phyloP scores from a whole-genome alignment of 2,329 filamentous ascomycete genomes.

The Aspergillaceae sp. region DNA sequence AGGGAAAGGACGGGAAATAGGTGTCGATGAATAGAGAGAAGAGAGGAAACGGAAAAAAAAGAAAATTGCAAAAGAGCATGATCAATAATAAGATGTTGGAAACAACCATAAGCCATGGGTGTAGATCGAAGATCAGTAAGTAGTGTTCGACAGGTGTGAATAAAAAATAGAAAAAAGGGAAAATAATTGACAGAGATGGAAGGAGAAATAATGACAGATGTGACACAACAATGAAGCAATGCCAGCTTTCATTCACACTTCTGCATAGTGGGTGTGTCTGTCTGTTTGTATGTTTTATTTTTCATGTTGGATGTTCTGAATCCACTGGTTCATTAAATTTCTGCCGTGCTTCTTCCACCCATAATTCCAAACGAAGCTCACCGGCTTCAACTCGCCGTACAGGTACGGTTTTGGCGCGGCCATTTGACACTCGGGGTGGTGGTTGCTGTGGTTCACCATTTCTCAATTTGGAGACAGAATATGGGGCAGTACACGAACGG shows the following conservation, averaged over 20 bases:
- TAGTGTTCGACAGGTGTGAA: slow-evolving; percentile 1
- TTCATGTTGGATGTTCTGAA: slow-evolving; percentile 29
- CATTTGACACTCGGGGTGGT: slow-evolving; percentile 29
- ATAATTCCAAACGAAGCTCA: slow-evolving; percentile 58
- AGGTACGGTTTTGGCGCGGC: slow-evolving; percentile 50
- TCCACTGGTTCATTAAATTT: slow-evolving; percentile 41
- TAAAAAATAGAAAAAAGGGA: slow-evolving; percentile 2
- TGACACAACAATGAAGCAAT: no score
- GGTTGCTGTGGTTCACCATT: slow-evolving; percentile 29
- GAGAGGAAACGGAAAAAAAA: not conserved
- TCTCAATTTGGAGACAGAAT: slow-evolving; percentile 30
- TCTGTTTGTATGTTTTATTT: no score
- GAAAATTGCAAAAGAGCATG: no score
- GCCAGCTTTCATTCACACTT: no score
- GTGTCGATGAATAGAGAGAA: slow-evolving; percentile 5
- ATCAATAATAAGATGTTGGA: no score
- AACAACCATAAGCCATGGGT: no score
- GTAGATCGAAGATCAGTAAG: no score
- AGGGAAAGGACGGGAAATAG: not conserved
- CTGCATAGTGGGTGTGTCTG: no score
- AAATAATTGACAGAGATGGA: slow-evolving; percentile 3
- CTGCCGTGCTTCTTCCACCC: slow-evolving; percentile 57
- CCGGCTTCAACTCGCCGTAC: slow-evolving; percentile 57
- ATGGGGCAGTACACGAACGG: slow-evolving; percentile 31
- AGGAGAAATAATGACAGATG: not conserved